Conservation (phyloP, 129 eudicot genomes). For the Gnaphalium uliginosum region DNA sequence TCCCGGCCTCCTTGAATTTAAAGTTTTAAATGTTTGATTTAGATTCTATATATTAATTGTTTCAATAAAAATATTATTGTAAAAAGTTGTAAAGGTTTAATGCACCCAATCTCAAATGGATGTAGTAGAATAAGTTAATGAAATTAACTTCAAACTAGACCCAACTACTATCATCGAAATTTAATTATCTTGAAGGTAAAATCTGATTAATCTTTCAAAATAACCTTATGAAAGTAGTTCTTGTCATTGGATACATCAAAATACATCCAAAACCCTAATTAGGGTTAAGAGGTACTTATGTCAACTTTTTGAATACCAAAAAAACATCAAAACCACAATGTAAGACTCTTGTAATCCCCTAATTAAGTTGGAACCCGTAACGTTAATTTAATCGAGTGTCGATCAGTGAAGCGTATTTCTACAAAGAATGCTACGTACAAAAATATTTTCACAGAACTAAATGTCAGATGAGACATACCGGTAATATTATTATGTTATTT, state of each 20-base stretch:
- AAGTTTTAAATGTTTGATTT: no score
- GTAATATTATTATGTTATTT: no score
- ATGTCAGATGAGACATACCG: neutral
- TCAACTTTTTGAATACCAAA: neutral
- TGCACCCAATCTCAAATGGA: no score
- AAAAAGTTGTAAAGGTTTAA: no score
- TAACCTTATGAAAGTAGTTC: neutral
- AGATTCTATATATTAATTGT: no score
- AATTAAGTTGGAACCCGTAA: neutral
- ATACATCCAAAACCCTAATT: slow-evolving; percentile 29
- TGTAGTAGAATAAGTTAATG: no score
- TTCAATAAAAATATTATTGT: no score
- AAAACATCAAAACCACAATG: neutral
- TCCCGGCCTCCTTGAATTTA: no score
- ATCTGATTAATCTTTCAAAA: neutral
- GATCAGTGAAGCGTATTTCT: no score
- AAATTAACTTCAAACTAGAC: no score
- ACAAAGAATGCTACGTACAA: neutral
- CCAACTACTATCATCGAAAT: no score
- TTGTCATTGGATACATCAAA: neutral
- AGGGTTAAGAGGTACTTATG: neutral
- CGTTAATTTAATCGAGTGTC: no score
- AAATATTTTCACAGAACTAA: neutral
- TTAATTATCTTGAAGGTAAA: neutral
- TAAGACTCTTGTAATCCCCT: neutral